Conservation (phyloP, 1,139 yeast species). For the Casaregolazyma lundiana region DNA sequence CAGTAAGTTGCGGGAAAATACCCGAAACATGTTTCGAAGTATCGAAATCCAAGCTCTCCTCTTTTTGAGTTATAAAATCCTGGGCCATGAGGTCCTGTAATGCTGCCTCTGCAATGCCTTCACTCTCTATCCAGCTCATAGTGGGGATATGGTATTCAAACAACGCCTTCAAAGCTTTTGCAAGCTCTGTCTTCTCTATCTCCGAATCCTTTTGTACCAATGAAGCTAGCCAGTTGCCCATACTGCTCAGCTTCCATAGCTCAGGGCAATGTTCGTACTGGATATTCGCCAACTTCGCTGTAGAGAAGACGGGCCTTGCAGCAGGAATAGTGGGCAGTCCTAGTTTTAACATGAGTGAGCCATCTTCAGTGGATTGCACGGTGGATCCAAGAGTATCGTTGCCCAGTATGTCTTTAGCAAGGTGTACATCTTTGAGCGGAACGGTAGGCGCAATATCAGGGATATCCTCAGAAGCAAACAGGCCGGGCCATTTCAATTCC, state of each 20-base stretch:
- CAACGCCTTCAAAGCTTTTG: conserved; percentile 44
- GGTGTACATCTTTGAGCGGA: neutral
- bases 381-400: conserved; percentile 3
- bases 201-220: conserved; percentile 34
- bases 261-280: conserved; percentile 42
- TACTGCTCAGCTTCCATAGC: conserved; percentile 47
- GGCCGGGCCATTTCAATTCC: neutral
- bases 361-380: conserved; percentile 18
- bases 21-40: conserved; percentile 28
- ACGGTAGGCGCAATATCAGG: neutral
- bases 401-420: neutral
- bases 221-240: conserved; percentile 33
- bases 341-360: conserved; percentile 25
- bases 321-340: conserved; percentile 34
- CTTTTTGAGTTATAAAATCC: conserved; percentile 40
- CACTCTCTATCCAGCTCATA: conserved; percentile 52
- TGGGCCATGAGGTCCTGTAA: conserved; percentile 43
- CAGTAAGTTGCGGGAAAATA: conserved; percentile 41
- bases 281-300: conserved; percentile 39
- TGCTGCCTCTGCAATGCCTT: conserved; percentile 51
- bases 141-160: conserved; percentile 49
- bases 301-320: conserved; percentile 32
- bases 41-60: conserved; percentile 16
- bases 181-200: conserved; percentile 38
- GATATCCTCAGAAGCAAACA: neutral